phyloP scores from a whole-genome alignment of 352 stramenopile genomes.

The Pythium phragmitis region DNA sequence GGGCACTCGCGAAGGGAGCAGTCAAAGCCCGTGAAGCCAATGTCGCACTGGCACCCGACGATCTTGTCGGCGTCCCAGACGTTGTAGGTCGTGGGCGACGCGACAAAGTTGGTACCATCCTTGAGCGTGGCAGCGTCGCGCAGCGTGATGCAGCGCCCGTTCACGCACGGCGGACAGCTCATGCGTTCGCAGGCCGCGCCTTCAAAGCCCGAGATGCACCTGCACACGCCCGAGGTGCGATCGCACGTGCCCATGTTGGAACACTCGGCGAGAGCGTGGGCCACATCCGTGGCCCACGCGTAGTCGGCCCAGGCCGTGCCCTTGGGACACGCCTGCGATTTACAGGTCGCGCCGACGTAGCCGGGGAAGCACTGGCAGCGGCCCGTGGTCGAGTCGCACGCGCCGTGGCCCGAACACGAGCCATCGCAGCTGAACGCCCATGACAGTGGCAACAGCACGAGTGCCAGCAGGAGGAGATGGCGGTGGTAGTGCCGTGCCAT shows the following conservation, averaged over 20 bases:
- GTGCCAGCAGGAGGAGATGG: background rate
- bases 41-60: slow-evolving; percentile 74
- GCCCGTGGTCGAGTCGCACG: slow-evolving; percentile 51
- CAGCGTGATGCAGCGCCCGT: slow-evolving; percentile 71
- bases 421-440: slow-evolving; percentile 52
- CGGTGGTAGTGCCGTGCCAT: background rate
- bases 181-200: slow-evolving; percentile 77
- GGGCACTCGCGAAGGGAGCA: slow-evolving; percentile 60
- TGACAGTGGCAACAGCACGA: slow-evolving; percentile 5
- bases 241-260: slow-evolving; percentile 86
- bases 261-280: slow-evolving; percentile 84
- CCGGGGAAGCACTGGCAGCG: slow-evolving; percentile 80
- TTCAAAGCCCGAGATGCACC: slow-evolving; percentile 61
- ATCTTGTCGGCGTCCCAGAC: slow-evolving; percentile 80
- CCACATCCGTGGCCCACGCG: slow-evolving; percentile 46
- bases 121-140: slow-evolving; percentile 54
- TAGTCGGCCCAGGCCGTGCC: slow-evolving; percentile 64
- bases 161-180: slow-evolving; percentile 54
- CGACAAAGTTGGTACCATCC: slow-evolving; percentile 71
- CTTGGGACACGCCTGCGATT: slow-evolving; percentile 46
- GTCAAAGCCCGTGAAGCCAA: slow-evolving; percentile 60
- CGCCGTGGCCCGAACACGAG: slow-evolving; percentile 83
- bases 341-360: slow-evolving; percentile 70
- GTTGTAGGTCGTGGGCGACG: slow-evolving; percentile 45
- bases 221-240: slow-evolving; percentile 55